Base-by-base conservation (phyloP, 371 early-diverging fungal species). In the Mucor indicus region DNA sequence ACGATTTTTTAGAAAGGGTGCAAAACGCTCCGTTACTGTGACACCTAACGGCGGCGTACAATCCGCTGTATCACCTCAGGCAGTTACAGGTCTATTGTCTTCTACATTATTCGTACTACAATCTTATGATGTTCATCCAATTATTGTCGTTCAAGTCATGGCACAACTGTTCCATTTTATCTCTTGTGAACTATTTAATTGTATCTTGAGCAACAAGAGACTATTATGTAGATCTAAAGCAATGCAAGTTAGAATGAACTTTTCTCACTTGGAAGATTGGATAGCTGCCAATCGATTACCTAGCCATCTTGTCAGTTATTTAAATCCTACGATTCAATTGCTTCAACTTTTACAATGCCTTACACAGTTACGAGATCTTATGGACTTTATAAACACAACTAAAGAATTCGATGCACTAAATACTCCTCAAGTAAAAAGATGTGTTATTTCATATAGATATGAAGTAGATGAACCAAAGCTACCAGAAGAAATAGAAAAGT, bases 241-340 rank as follows among this genome's bases (percentile, higher is more conserved):
- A 1, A 74, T 90, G 57, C 91, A 87, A 59, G 79, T 93, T 13
- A 86, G 89, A 33, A 80, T 91, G 75, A 96, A 94, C 56, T 52
- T 94, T n/a, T 81, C 87, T 1, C 69, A 71, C 17, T 32, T 95
- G 16, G 88, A 86, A 57, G 93, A 93, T 38, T 94, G 95, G 95
- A 71, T 91, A 25, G 78, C 88, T 21, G 67, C 63, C 19, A 75
- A 83, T 24, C 66, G 59, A n/a, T 48, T 69, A 4, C 83, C 84
- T 1, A 54, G 74, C 1, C 67, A 67, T 9, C 45, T 83, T 4
- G 32, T 66, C 12, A 50, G 61, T 20, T 78, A 79, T 27, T 56
- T 83, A 16, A 68, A 67, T 24, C 90, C 94, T 3, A 62, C 83
- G 2, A 71, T 87, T 13, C 91, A 92, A 47, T 67, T 93, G 16